Percentiles rank a stretch among this genome's conserved stretches.
Evolutionary conservation across 148 eudicot genomes (phyloP).

Genomic region (Pouteria glomerata): DNA sequence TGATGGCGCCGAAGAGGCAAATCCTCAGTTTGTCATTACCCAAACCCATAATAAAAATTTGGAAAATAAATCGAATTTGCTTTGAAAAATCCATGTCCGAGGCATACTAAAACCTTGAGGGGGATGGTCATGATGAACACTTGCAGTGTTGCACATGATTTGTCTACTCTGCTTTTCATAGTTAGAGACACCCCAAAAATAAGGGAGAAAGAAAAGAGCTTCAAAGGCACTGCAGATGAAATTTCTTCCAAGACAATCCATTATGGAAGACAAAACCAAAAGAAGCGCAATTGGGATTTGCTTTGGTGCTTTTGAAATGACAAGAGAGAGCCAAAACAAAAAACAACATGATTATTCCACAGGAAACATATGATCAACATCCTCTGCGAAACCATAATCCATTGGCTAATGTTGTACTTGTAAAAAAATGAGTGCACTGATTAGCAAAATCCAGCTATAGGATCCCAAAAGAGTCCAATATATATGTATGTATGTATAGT

Average conservation of each 20-base stretch:
- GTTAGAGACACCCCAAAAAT: neutral
- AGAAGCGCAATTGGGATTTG: neutral
- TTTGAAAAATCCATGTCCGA: neutral
- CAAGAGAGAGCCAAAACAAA: conserved; percentile 15
- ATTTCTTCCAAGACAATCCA: conserved; percentile 1
- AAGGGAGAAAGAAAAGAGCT: neutral
- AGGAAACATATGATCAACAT: too few species aligned
- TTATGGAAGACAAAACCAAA: conserved; percentile 22
- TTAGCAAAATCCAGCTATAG: conserved; percentile 12
- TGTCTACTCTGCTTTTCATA: conserved; percentile 7
- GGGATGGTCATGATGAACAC: neutral
- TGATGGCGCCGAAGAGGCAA: too few species aligned
- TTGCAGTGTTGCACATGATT: conserved; percentile 19
- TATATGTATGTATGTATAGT: too few species aligned
- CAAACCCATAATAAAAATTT: too few species aligned
- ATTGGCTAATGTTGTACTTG: too few species aligned
- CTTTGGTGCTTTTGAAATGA: neutral
- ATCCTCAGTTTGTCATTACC: too few species aligned
- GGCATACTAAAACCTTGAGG: neutral
- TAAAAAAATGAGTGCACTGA: conserved; percentile 12
- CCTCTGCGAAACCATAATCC: too few species aligned
- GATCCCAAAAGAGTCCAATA: neutral
- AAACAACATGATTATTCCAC: too few species aligned
- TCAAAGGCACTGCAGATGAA: neutral
- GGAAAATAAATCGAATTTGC: too few species aligned